phyloP scores from a whole-genome alignment of 2,329 filamentous ascomycete species.

The Penicillium sumatraense region DNA sequence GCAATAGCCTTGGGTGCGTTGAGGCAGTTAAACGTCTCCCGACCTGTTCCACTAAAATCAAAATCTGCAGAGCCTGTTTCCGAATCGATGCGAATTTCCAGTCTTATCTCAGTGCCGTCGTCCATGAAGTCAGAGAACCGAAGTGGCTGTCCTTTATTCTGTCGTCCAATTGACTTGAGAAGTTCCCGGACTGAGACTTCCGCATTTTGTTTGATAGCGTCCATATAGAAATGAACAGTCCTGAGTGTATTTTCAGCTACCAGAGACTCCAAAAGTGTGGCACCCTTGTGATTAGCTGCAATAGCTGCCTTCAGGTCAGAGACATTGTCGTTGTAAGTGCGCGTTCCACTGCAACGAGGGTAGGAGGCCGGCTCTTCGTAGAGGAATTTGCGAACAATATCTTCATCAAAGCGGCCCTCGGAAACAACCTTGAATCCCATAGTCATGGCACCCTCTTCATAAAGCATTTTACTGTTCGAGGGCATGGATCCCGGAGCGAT shows the following conservation, averaged over 20 bases:
- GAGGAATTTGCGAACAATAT: conserved; percentile 64
- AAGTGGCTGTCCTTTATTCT: neutral
- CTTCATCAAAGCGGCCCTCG: conserved; percentile 41
- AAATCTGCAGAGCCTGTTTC: conserved; percentile 73
- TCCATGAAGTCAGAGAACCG: conserved; percentile 76
- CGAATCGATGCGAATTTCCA: conserved; percentile 72
- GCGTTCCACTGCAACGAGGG: conserved; percentile 73
- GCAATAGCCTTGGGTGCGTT: conserved; percentile 78
- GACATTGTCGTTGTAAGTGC: conserved; percentile 58
- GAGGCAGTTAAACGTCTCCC: conserved; percentile 57
- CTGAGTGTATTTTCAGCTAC: conserved; percentile 37
- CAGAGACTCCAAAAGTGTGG: conserved; percentile 38
- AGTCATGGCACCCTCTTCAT: conserved; percentile 45
- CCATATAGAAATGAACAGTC: conserved; percentile 12
- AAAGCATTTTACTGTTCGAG: conserved; percentile 41
- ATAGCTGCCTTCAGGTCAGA: conserved; percentile 52
- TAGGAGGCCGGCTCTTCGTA: conserved; percentile 71
- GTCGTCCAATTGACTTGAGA: conserved; percentile 3
- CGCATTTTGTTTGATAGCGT: conserved; percentile 14
- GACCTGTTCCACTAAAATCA: conserved; percentile 71
- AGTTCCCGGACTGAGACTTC: conserved; percentile 1
- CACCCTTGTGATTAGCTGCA: conserved; percentile 50
- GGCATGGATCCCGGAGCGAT: conserved; percentile 55
- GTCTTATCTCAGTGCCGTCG: conserved; percentile 72
- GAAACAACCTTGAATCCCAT: conserved; percentile 36